phyloP scores from a whole-genome alignment of 1,284 basidiomycete genomes.

The Sparassis latifolia region DNA sequence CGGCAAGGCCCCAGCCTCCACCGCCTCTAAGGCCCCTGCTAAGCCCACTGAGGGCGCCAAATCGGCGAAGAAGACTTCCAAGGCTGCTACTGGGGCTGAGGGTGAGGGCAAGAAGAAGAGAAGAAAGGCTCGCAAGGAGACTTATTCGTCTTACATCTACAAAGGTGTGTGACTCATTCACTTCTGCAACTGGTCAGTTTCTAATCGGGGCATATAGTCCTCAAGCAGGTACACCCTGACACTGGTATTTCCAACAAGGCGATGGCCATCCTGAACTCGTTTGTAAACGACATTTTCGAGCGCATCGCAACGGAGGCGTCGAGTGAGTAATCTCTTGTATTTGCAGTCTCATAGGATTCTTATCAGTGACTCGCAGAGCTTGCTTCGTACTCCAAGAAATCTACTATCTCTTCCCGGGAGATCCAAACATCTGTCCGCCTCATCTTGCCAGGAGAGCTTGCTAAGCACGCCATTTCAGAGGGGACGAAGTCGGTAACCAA shows the following conservation, averaged over 20 bases:
- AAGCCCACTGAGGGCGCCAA: conserved; percentile 65
- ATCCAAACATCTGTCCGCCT: conserved; percentile 90
- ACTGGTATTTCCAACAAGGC: conserved; percentile 98
- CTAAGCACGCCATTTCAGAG: conserved; percentile 79
- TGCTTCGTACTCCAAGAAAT: conserved; percentile 90
- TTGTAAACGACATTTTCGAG: conserved; percentile 92
- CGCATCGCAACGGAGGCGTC: conserved; percentile 88
- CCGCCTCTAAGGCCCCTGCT: conserved; percentile 70
- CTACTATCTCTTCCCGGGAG: conserved; percentile 91
- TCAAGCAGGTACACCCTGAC: conserved; percentile 90
- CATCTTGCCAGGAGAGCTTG: conserved; percentile 84
- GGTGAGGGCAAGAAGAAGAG: conserved; percentile 83
- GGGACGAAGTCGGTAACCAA: conserved; percentile 54
- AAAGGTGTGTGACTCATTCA: conserved; percentile 53
- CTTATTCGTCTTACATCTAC: conserved; percentile 93
- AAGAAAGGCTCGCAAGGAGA: conserved; percentile 86
- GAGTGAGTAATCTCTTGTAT: conserved; percentile 39
- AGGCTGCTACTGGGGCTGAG: conserved; percentile 53
- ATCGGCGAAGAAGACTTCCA: conserved; percentile 80
- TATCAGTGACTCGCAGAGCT: conserved; percentile 49
- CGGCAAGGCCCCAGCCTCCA: conserved; percentile 76
- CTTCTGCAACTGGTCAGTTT: conserved; percentile 5
- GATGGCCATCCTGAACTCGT: conserved; percentile 92
- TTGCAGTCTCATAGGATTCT: not conserved
- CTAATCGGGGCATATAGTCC: conserved; percentile 17